Conservation (phyloP, 1,284 basidiomycete species). For the Ustilago crameri region DNA sequence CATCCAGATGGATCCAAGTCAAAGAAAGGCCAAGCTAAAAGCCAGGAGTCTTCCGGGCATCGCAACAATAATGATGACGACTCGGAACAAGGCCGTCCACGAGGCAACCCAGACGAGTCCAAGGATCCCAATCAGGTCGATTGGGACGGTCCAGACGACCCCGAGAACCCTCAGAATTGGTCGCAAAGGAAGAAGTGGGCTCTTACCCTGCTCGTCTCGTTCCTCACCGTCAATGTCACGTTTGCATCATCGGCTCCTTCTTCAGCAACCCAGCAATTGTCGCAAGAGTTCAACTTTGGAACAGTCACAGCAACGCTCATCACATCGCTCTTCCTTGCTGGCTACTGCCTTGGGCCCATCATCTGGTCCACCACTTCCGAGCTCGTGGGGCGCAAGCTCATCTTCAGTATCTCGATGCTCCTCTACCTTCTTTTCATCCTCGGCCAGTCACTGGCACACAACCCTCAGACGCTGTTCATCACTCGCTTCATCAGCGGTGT, state of each 20-base stretch:
- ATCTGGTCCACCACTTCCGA: conserved; percentile 51
- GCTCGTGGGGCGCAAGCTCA: conserved; percentile 61
- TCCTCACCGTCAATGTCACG: conserved; percentile 61
- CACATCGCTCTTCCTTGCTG: conserved; percentile 62
- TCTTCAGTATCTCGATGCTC: conserved; percentile 60
- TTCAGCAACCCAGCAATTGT: conserved; percentile 26
- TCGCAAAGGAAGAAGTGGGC: conserved; percentile 42
- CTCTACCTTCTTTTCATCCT: conserved; percentile 63
- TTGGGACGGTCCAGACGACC: conserved; percentile 48
- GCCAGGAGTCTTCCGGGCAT: neutral
- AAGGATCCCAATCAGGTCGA: conserved; percentile 36
- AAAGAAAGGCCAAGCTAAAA: conserved; percentile 3
- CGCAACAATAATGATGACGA: conserved; percentile 7
- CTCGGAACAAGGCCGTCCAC: conserved; percentile 25
- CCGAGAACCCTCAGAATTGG: conserved; percentile 58
- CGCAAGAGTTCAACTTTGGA: conserved; percentile 33
- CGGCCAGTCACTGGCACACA: conserved; percentile 60
- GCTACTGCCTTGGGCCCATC: conserved; percentile 55
- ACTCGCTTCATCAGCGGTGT: conserved; percentile 63
- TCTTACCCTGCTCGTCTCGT: conserved; percentile 47
- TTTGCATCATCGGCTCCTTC: conserved; percentile 65
- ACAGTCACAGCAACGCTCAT: conserved; percentile 60
- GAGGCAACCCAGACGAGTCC: conserved; percentile 33
- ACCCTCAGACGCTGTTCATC: conserved; percentile 53
- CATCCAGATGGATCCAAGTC: conserved; percentile 11